Base-by-base conservation (phyloP, 2,329 filamentous ascomycete genomes). In the Aspergillus neotritici region DNA sequence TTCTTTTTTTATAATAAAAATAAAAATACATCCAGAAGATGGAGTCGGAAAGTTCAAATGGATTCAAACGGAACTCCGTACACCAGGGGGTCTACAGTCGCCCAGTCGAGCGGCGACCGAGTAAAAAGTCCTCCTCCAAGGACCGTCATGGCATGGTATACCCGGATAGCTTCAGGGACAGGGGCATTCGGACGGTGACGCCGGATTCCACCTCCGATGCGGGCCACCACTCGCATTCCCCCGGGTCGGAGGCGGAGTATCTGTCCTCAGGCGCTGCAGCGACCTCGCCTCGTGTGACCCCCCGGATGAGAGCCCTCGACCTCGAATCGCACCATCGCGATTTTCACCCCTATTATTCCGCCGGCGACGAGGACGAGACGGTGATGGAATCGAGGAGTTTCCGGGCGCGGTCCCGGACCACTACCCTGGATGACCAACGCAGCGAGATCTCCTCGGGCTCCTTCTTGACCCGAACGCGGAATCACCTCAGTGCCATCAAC, bases 101-200 rank as follows among this genome's bases (percentile, higher is more conserved):
- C 43, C 65, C 67, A 28, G 61, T 72, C 46, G 67, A 70, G 57
- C 63, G 68, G 36, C 61, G 68, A 31, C 57, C 69, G 8, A 72
- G 69, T 58, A 73, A 71, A 52, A 72, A 72, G 48, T 70, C 69
- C 28, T 69, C 69, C 21, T 72, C 69, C 13, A 67, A 64, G 46
- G 69, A 72, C 48, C 65, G 69, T 29, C 68, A 70, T 54, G 69
- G 68, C 36, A 69, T 68, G 52, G 61, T 72, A 17, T 72, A 71
- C 47, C 66, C 68, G 25, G 71, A 73, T 49, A 69, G 59, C 43
- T 69, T 72, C 48, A 63, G 63, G 46, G 68, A 70, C 36, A 61
- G 60, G 15, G 66, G 66, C 32, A 71, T 73, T 45, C 67, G 70
- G 49, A 66, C 70, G 12, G 69, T 72, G 46, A 73, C 69, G 13